Evolutionary conservation across 1,284 basidiomycete genomes (phyloP).

Genomic region (Tausonia pullulans): DNA sequence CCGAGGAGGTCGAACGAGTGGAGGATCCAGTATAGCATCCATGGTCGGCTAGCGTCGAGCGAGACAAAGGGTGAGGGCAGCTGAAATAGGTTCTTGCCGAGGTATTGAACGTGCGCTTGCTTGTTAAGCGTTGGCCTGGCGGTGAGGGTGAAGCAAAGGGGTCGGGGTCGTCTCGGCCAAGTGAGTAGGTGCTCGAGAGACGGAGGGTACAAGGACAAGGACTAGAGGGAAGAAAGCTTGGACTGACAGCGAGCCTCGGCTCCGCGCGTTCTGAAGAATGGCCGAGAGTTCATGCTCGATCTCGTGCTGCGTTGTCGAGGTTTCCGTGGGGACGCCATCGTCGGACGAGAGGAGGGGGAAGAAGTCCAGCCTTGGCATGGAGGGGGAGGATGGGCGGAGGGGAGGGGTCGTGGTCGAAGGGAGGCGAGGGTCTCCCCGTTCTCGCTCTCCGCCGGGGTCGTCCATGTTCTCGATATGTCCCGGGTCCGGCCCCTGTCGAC

Average conservation of each 20-base stretch:
- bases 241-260: neutral
- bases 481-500: too few relatives aligned
- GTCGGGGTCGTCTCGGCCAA: too few relatives aligned
- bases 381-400: neutral
- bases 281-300: neutral
- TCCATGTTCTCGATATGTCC: too few relatives aligned
- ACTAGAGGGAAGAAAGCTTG: neutral
- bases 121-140: slow-evolving; percentile 3
- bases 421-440: too few relatives aligned
- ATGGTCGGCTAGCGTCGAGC: slow-evolving; percentile 83
- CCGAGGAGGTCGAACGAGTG: slow-evolving; percentile 69
- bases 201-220: neutral
- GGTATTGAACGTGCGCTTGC: slow-evolving; percentile 25
- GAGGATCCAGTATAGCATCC: slow-evolving; percentile 83
- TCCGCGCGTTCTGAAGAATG: neutral
- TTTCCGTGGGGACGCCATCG: slow-evolving; percentile 7
- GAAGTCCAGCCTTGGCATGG: neutral
- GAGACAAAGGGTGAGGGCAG: slow-evolving; percentile 61
- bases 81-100: slow-evolving; percentile 28
- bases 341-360: neutral
- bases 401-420: neutral
- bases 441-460: too few relatives aligned
- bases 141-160: neutral
- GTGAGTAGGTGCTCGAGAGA: neutral
- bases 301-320: slow-evolving; percentile 1